phyloP scores from a whole-genome alignment of 805 yeast genomes.

The Myxozyma neglecta region DNA sequence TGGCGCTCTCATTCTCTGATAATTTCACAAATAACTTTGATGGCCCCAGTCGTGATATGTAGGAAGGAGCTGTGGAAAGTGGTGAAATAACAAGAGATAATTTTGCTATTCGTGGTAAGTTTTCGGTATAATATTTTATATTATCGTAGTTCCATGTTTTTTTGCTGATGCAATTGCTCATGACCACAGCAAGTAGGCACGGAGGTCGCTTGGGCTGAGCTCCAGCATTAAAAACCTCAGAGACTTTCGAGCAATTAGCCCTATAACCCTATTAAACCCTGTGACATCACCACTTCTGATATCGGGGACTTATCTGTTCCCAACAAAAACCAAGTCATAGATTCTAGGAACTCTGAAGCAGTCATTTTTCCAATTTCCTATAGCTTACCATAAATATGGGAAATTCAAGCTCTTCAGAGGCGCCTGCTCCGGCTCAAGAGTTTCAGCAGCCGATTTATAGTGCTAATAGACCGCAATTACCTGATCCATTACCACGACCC shows the following conservation, averaged over 20 bases:
- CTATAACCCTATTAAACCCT: too few species aligned
- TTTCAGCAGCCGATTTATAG: not conserved
- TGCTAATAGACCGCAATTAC: not conserved
- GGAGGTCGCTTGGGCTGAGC: not conserved
- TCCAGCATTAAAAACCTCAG: not conserved
- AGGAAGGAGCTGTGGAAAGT: slow-evolving; percentile 2
- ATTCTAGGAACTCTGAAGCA: not conserved
- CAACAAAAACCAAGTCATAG: not conserved
- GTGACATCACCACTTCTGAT: not conserved
- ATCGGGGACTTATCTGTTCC: not conserved
- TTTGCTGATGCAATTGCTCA: not conserved
- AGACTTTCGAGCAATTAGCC: too few species aligned
- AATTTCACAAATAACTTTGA: slow-evolving; percentile 15
- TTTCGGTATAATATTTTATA: slow-evolving; percentile 15
- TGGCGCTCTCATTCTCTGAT: not conserved
- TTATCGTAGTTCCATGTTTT: slow-evolving; percentile 5
- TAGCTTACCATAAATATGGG: not conserved
- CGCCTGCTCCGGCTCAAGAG: not conserved
- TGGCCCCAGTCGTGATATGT: slow-evolving; percentile 11
- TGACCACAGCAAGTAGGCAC: not conserved
- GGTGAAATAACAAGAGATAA: slow-evolving; percentile 18
- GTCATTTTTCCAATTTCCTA: too few species aligned
- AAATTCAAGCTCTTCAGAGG: slow-evolving; percentile 3
- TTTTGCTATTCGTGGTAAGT: slow-evolving; percentile 17
- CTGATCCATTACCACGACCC: slow-evolving; percentile 1